A percentile compares a stretch with the other conserved stretches of the same genome.
Evolutionary conservation across 176 grass and related monocot genomes (phyloP).

Genomic region (Musa schizocarpa): DNA sequence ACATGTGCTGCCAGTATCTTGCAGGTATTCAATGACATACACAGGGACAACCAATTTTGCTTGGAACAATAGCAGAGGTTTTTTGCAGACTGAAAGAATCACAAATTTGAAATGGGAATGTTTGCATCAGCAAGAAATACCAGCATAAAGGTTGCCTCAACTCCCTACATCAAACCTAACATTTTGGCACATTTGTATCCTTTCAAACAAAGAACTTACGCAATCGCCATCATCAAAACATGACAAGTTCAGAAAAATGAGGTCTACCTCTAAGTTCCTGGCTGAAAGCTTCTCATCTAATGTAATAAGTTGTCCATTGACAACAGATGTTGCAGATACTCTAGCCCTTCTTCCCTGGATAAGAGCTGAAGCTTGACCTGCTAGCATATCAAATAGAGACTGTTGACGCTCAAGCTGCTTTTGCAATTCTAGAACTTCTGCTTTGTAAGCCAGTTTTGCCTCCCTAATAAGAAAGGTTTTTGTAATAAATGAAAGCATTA

Average conservation of each 20-base stretch:
- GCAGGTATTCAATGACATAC: neutral
- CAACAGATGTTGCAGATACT: conserved; percentile 57
- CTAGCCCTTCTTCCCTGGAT: conserved; percentile 86
- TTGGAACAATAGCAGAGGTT: neutral
- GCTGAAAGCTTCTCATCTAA: conserved; percentile 83
- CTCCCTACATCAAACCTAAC: neutral
- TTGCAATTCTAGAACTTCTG: conserved; percentile 84
- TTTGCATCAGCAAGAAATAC: neutral
- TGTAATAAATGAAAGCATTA: neutral
- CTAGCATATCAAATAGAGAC: conserved; percentile 81
- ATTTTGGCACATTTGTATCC: neutral
- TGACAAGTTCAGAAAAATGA: neutral
- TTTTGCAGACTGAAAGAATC: neutral
- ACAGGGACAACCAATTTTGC: neutral
- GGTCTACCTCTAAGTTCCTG: conserved; percentile 73
- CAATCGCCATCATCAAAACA: neutral
- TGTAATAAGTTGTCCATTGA: conserved; percentile 56
- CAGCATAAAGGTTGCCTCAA: neutral
- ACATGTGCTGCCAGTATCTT: neutral
- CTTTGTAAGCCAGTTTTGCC: conserved; percentile 84
- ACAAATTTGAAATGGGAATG: neutral
- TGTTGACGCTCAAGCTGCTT: conserved; percentile 78
- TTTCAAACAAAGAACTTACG: neutral
- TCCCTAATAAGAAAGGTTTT: conserved; percentile 35
- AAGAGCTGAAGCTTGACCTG: conserved; percentile 81